A percentile compares a stretch with the other conserved stretches of the same genome.
phyloP scores from a whole-genome alignment of 139 green algal species.

The Yamagishiella unicocca region DNA sequence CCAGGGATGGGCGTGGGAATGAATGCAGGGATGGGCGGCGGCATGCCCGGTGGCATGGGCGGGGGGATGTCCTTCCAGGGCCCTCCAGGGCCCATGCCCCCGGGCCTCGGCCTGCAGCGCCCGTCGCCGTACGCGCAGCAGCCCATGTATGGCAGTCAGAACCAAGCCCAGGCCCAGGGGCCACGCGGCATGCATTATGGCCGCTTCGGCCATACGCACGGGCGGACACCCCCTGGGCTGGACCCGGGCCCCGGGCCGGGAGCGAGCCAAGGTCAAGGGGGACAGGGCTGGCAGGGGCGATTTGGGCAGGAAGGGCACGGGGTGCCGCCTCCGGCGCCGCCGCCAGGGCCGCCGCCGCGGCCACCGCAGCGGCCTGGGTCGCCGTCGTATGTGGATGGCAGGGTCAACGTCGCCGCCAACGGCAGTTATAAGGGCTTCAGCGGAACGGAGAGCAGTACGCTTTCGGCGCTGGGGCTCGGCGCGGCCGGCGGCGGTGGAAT shows the following conservation, averaged over 20 bases:
- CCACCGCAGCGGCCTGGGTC: not conserved
- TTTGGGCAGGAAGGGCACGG: not conserved
- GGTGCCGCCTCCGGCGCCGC: not conserved
- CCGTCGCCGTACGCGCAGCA: not conserved
- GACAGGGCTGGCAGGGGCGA: constrained; percentile 27
- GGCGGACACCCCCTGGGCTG: constrained; percentile 2
- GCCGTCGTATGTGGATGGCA: not conserved
- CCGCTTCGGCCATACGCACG: not conserved
- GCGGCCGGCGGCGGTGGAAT: too few relatives aligned
- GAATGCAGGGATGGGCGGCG: not conserved
- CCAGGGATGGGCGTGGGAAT: too few relatives aligned
- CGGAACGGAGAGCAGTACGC: not conserved
- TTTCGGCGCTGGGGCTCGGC: not conserved
- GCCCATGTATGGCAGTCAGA: not conserved
- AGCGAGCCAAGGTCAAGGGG: not conserved
- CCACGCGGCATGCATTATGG: not conserved
- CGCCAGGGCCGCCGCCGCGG: not conserved
- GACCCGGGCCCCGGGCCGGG: not conserved
- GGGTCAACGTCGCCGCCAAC: not conserved
- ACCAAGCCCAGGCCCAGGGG: not conserved
- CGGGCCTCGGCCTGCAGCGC: constrained; percentile 5
- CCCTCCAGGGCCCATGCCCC: not conserved
- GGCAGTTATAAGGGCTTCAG: not conserved
- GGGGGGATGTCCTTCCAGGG: constrained; percentile 18
- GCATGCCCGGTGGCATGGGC: constrained; percentile 15